Percentiles rank a stretch among this genome's conserved stretches.
phyloP scores from a whole-genome alignment of 148 eudicot genomes.

The Pharnaceum exiguum region DNA sequence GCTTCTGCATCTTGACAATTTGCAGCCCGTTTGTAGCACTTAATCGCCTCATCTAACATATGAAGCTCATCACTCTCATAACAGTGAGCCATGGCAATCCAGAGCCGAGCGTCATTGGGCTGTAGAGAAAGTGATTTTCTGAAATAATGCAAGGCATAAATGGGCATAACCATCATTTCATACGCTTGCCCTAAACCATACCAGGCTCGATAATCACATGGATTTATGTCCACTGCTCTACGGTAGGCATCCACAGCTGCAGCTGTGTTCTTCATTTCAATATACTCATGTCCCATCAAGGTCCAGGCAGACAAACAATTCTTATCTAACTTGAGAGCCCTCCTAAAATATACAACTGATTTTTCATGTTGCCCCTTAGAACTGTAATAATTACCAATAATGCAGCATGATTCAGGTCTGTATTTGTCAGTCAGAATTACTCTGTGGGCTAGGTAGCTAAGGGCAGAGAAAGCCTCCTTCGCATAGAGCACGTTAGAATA shows the following conservation, averaged over 20 bases:
- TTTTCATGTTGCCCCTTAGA: conserved; percentile 95
- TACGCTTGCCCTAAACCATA: conserved; percentile 99
- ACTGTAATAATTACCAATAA: conserved; percentile 95
- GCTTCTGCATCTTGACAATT: conserved; percentile 91
- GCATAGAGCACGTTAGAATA: conserved; percentile 98
- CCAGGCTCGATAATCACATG: conserved; percentile 97
- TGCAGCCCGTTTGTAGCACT: conserved; percentile 82
- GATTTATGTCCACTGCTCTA: conserved; percentile 86
- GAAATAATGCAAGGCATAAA: conserved; percentile 86
- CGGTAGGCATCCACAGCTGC: conserved; percentile 97
- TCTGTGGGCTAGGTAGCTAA: conserved; percentile 87
- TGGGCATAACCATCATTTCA: conserved; percentile 97
- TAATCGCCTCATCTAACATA: conserved; percentile 93
- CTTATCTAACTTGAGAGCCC: conserved; percentile 88
- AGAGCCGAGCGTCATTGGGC: conserved; percentile 87
- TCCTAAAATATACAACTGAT: conserved; percentile 75
- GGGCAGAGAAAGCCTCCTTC: conserved; percentile 83
- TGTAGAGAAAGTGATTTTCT: conserved; percentile 79
- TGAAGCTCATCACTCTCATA: conserved; percentile 86
- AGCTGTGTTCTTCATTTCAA: conserved; percentile 90
- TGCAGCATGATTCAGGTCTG: conserved; percentile 96
- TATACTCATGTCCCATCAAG: conserved; percentile 91
- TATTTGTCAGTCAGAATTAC: conserved; percentile 86
- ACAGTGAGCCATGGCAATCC: conserved; percentile 99
- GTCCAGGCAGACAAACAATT: conserved; percentile 97